Evolutionary conservation across 306 rosid species (phyloP).

Genomic region (Ceratonia siliqua): DNA sequence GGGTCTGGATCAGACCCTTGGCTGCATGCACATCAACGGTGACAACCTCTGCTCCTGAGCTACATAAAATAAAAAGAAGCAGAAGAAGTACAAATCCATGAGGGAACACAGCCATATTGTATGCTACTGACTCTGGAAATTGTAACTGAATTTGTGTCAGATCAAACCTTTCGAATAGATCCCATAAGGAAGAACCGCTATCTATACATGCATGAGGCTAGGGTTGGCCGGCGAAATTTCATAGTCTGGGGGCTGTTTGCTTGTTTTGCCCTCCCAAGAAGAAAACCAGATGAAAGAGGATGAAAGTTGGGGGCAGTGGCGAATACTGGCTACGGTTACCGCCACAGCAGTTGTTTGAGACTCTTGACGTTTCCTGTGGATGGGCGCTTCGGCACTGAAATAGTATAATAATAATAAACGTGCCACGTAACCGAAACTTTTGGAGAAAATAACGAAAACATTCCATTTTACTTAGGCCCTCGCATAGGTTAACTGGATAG

Average conservation of each 20-base stretch:
- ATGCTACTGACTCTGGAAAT: not conserved
- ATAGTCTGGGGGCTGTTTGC: slow-evolving; percentile 14
- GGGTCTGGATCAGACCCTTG: slow-evolving; percentile 52
- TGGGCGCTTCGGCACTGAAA: too few species aligned
- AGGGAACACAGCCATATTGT: slow-evolving; percentile 40
- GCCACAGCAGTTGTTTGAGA: not conserved
- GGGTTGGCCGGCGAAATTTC: not conserved
- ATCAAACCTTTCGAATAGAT: slow-evolving; percentile 49
- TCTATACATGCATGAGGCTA: slow-evolving; percentile 10
- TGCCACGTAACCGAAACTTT: too few species aligned
- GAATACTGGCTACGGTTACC: not conserved
- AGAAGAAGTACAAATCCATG: slow-evolving; percentile 27
- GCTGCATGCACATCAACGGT: slow-evolving; percentile 69
- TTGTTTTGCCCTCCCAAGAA: not conserved
- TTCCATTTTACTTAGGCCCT: too few species aligned
- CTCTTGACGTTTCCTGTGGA: not conserved
- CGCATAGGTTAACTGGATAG: too few species aligned
- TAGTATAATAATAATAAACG: too few species aligned
- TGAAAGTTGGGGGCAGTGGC: not conserved
- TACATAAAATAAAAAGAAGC: slow-evolving; percentile 37
- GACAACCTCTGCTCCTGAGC: slow-evolving; percentile 53
- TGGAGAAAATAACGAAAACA: too few species aligned
- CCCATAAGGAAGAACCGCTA: slow-evolving; percentile 44
- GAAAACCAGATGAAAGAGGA: slow-evolving; percentile 4
- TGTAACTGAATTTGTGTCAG: not conserved